These are phyloP conservation scores for Dimargaris cristalligena DNA, from an alignment of 192 early-diverging fungal genomes.

Conservation along the genomic window DNA sequence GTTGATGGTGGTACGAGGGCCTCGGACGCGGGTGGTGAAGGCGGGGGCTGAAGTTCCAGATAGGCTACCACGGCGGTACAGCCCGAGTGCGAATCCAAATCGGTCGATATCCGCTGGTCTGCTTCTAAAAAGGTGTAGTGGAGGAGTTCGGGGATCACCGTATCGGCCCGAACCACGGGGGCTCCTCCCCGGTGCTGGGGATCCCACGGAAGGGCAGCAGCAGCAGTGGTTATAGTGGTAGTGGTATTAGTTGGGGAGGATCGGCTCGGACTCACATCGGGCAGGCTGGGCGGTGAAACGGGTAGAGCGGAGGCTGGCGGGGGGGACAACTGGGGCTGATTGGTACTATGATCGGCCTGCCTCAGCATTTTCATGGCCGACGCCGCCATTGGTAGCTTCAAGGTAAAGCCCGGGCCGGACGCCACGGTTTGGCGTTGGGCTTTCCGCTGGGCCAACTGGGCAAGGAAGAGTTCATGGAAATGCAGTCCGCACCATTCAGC, in stretches of 20 bases:
- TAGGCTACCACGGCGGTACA: constrained; percentile 83
- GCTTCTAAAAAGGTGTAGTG: constrained; percentile 67
- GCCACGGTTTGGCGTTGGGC: not conserved
- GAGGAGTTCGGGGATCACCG: constrained; percentile 60
- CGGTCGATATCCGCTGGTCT: constrained; percentile 61
- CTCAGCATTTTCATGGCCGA: too few species aligned
- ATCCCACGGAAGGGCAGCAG: not conserved
- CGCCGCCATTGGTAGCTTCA: too few species aligned
- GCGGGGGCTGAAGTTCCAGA: constrained; percentile 29
- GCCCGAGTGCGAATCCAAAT: constrained; percentile 67
- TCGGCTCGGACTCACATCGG: not conserved
- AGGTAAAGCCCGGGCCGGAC: not conserved
- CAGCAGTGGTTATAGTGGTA: not conserved
- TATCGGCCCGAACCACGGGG: not conserved
- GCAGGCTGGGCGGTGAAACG: not conserved
- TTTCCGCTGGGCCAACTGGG: not conserved
- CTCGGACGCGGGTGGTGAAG: not conserved
- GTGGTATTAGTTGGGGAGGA: too few species aligned
- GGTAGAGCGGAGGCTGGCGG: not conserved
- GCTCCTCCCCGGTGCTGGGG: not conserved
- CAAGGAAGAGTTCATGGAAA: constrained; percentile 39
- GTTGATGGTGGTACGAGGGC: too few species aligned
- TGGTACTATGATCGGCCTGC: not conserved
- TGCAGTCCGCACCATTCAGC: constrained; percentile 92
- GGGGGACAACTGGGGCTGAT: not conserved